These are phyloP conservation scores for Pulveroboletus sp. DNA, from an alignment of 1,284 basidiomycete genomes.

Conservation along the genomic window DNA sequence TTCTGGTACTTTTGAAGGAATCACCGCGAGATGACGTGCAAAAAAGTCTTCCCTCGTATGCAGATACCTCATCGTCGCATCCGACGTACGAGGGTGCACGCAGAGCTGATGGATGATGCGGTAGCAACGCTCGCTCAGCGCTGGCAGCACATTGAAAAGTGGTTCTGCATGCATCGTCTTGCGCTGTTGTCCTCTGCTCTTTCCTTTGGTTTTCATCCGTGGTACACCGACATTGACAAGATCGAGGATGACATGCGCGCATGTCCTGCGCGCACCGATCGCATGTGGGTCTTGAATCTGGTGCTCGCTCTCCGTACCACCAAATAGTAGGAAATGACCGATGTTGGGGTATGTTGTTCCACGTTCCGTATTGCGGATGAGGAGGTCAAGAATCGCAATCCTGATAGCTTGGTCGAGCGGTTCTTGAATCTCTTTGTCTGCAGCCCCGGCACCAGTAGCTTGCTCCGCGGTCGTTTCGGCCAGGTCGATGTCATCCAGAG, in stretches of 20 bases:
- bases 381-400: constrained; percentile 81
- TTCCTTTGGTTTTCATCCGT: constrained; percentile 48
- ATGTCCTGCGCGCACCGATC: constrained; percentile 67
- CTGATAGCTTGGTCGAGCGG: constrained; percentile 71
- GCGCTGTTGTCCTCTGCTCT: constrained; percentile 44
- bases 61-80: constrained; percentile 84
- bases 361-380: constrained; percentile 77
- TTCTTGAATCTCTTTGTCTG: constrained; percentile 50
- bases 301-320: constrained; percentile 50
- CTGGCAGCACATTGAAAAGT: constrained; percentile 70
- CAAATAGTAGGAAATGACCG: constrained; percentile 88
- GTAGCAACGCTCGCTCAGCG: constrained; percentile 86
- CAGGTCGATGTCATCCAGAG: constrained; percentile 56
- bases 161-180: constrained; percentile 43
- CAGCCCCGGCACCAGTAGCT: constrained; percentile 70
- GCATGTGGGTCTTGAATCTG: constrained; percentile 77
- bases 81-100: constrained; percentile 81
- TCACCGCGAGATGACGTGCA: constrained; percentile 73
- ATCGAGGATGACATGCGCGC: constrained; percentile 81
- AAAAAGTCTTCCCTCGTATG: constrained; percentile 91
- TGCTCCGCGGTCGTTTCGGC: constrained; percentile 62
- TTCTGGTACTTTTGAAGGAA: constrained; percentile 64
- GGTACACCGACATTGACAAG: constrained; percentile 74
- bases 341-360: constrained; percentile 78
- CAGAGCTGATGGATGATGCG: constrained; percentile 86